Evolutionary conservation across 768 basidiomycete species (phyloP), one percentile per base, ranked within the genome.

Genomic region (Mycena maculata): DNA sequence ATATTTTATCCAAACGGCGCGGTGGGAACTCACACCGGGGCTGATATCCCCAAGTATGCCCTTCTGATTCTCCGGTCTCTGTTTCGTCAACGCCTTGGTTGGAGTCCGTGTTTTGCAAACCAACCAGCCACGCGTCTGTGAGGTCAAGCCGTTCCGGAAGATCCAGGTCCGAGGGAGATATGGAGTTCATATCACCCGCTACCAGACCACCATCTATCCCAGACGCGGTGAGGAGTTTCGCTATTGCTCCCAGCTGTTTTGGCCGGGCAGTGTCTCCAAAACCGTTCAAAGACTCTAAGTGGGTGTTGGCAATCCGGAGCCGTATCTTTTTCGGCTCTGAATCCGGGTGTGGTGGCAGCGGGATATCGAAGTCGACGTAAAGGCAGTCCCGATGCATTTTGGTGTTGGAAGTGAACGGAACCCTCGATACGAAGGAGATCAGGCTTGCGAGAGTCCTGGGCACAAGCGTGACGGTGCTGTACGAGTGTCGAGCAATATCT

Each of bases 121-220:
- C 45, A 23, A 4, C 76, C n/a, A 64, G 71, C 81, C 84, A 87
- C 33, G 85, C 84, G 59, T 87, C 86, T 49, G 44, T 22, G 65
- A 87, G 65, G 45, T 84, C 85, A 0, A 79, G 78, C 15, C 74
- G 70, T 52, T 76, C 75, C 12, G 82, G 79, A 27, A 84, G 74
- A 49, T 60, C 49, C 63, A 30, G 15, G 30, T 87, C 86, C 22
- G 68, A 68, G 0, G 73, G 60, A 13, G 75, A 75, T 42, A 87
- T 83, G 63, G 80, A 79, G 60, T 87, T 87, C 86, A 87, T 87
- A 68, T 87, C 86, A 5, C 86, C 86, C 0, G 80, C 79, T 23
- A 86, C 83, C 20, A 87, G 30, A 0, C 85, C 86, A 3, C 78
- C 84, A 28, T 75, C 70, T 3, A 85, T 60, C 0, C 69, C 75